These are phyloP conservation scores for Fusarium chaquense DNA, from an alignment of 2,329 filamentous ascomycete genomes.

Conservation along the genomic window DNA sequence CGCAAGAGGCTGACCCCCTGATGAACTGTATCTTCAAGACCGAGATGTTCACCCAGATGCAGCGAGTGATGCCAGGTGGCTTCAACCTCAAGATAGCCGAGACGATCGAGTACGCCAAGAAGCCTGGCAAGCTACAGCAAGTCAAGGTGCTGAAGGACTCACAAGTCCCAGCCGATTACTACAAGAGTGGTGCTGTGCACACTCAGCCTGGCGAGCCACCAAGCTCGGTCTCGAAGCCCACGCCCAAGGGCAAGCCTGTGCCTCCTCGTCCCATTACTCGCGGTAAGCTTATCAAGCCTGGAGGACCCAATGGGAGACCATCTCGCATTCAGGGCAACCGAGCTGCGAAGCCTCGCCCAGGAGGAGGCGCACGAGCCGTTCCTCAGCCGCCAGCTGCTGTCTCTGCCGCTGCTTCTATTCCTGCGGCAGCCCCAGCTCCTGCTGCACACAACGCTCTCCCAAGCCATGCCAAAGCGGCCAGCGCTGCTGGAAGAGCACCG, in stretches of 20 bases:
- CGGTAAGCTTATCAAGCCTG: conserved; percentile 91
- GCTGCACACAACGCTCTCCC: conserved; percentile 52
- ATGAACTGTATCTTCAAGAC: conserved; percentile 96
- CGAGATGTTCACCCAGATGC: conserved; percentile 94
- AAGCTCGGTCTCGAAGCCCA: conserved; percentile 84
- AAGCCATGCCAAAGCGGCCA: conserved; percentile 66
- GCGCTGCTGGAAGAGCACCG: conserved; percentile 67
- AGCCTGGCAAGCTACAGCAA: conserved; percentile 88
- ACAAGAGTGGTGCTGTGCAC: conserved; percentile 94
- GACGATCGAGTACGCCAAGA: conserved; percentile 95
- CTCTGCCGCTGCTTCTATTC: conserved; percentile 44
- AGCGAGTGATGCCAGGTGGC: conserved; percentile 80
- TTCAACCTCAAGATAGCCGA: conserved; percentile 87
- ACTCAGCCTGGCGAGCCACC: conserved; percentile 86
- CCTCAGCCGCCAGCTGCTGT: conserved; percentile 53
- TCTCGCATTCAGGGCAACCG: conserved; percentile 73
- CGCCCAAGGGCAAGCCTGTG: conserved; percentile 87
- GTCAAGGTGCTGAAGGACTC: conserved; percentile 95
- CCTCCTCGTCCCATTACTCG: conserved; percentile 91
- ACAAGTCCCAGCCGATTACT: conserved; percentile 79
- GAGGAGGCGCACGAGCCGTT: conserved; percentile 50
- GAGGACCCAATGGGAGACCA: conserved; percentile 84
- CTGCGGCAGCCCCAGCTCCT: conserved; percentile 38
- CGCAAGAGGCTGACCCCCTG: conserved; percentile 92
- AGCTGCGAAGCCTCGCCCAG: conserved; percentile 59